Evolutionary conservation across 352 stramenopile species (phyloP).

Genomic region (Phytophthora ohioensis): DNA sequence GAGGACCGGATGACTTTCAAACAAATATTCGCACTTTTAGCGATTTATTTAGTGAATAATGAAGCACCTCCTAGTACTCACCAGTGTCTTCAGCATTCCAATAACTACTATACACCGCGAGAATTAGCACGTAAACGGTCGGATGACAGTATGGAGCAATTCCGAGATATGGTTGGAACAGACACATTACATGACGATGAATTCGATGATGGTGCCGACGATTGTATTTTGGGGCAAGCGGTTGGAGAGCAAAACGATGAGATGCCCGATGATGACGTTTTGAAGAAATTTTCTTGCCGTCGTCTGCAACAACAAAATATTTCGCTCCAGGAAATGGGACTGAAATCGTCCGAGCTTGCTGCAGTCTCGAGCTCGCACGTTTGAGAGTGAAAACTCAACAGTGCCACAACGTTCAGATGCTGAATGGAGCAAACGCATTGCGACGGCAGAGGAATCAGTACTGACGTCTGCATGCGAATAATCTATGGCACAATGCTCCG

Average conservation of each 20-base stretch:
- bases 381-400: no score
- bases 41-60: slow-evolving; percentile 7
- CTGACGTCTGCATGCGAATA: no score
- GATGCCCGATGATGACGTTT: not conserved
- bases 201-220: not conserved
- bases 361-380: no score
- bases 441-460: no score
- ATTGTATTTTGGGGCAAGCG: not conserved
- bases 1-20: not conserved
- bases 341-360: no score
- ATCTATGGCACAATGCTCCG: no score
- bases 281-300: not conserved
- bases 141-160: slow-evolving; percentile 8
- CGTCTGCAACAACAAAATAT: no score
- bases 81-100: not conserved
- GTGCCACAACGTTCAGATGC: no score
- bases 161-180: not conserved
- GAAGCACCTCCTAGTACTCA: not conserved
- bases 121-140: slow-evolving; percentile 9
- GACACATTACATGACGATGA: not conserved
- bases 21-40: not conserved
- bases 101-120: slow-evolving; percentile 8
- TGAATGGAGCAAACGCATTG: no score
- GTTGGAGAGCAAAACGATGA: not conserved
- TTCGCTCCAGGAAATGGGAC: no score